Evolutionary conservation across 129 eudicot genomes (phyloP).

Genomic region (Ambrosia artemisiifolia): DNA sequence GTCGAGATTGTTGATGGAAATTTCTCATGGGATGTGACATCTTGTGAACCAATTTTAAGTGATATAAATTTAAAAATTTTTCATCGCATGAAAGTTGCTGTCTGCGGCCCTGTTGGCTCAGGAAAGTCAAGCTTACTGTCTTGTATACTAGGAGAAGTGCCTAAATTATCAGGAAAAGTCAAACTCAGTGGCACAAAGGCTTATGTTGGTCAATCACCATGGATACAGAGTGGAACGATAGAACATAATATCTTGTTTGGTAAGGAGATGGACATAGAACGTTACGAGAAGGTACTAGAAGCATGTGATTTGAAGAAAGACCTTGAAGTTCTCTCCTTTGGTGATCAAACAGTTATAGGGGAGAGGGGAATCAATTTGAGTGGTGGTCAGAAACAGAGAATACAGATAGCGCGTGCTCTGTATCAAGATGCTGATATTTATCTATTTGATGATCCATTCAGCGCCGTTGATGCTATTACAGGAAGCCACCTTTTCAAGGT

Average conservation of each 20-base stretch:
- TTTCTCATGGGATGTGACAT: constrained; percentile 57
- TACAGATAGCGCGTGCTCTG: constrained; percentile 87
- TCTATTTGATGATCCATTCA: constrained; percentile 90
- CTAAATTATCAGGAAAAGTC: constrained; percentile 62
- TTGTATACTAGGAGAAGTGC: constrained; percentile 74
- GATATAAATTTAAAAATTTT: constrained; percentile 49
- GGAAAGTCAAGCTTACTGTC: constrained; percentile 36
- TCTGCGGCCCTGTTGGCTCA: constrained; percentile 84
- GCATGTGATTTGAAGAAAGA: constrained; percentile 83
- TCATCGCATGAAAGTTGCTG: constrained; percentile 70
- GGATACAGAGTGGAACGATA: constrained; percentile 94
- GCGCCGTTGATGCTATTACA: constrained; percentile 96
- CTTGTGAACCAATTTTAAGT: constrained; percentile 45
- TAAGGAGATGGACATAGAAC: constrained; percentile 54
- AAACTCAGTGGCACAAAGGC: constrained; percentile 67
- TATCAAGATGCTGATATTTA: constrained; percentile 87
- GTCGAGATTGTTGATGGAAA: constrained; percentile 64
- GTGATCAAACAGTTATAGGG: constrained; percentile 87
- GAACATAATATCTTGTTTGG: constrained; percentile 82
- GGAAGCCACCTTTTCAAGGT: constrained; percentile 87
- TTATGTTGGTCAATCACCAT: constrained; percentile 81
- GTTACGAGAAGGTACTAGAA: constrained; percentile 64
- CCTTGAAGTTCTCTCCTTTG: constrained; percentile 66
- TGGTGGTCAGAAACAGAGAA: constrained; percentile 94
- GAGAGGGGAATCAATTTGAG: constrained; percentile 94